Conservation (phyloP, 179 eudicot genomes). For the Vitellaria paradoxa region DNA sequence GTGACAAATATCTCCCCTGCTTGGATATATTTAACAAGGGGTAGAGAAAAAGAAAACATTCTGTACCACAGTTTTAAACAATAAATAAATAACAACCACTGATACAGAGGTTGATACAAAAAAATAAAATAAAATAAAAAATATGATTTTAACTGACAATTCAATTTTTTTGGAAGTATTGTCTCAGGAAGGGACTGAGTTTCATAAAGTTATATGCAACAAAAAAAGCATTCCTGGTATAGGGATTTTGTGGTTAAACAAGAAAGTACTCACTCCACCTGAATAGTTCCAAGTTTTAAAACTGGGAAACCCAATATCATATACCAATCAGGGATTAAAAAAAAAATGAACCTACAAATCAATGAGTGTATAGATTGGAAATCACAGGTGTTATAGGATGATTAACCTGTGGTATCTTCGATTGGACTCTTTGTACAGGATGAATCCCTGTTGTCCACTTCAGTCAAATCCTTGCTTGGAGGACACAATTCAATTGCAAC, state of each 20-base stretch:
- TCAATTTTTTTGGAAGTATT: neutral
- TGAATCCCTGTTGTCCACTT: slow-evolving; percentile 30
- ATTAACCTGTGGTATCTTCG: slow-evolving; percentile 51
- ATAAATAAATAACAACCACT: neutral
- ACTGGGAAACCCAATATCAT: neutral
- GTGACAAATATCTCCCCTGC: neutral
- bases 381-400: slow-evolving; percentile 7
- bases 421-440: slow-evolving; percentile 32
- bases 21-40: neutral
- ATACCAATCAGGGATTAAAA: too few species aligned
- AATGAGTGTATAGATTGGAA: neutral
- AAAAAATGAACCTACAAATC: neutral
- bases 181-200: neutral
- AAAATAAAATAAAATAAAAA: neutral
- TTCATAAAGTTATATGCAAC: neutral
- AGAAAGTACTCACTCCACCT: neutral
- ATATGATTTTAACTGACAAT: neutral
- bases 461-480: slow-evolving; percentile 56
- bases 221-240: neutral
- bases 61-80: neutral
- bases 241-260: neutral
- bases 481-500: slow-evolving; percentile 41
- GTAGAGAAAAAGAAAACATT: neutral
- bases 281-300: neutral
- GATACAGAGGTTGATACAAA: neutral